Percentiles rank a stretch among this genome's conserved stretches.
phyloP scores from a whole-genome alignment of 2,329 filamentous ascomycete genomes.

The Knufia petricola region DNA sequence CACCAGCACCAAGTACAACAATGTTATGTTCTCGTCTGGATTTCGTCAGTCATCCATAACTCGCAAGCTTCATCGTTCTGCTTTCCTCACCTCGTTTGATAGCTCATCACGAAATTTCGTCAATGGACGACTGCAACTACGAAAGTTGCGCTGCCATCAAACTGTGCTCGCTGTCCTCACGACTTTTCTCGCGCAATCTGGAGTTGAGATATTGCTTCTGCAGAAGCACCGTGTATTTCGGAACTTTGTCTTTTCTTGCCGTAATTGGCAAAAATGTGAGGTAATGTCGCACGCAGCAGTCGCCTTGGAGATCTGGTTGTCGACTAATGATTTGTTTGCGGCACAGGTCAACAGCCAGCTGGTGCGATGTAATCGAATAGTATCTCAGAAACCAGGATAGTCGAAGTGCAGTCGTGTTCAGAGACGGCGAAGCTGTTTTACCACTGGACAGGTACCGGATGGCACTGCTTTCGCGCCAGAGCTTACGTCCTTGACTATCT shows the following conservation, averaged over 20 bases:
- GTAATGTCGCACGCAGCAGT: not conserved
- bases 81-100: slow-evolving; percentile 20
- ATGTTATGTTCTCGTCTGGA: slow-evolving; percentile 68
- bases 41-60: not conserved
- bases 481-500: not conserved
- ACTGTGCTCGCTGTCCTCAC: not conserved
- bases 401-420: not conserved
- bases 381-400: not conserved
- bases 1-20: slow-evolving; percentile 56
- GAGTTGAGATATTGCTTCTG: too few relatives aligned
- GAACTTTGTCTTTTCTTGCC: not conserved
- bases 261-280: not conserved
- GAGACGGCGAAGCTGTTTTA: not conserved
- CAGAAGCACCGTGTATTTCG: not conserved
- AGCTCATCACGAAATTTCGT: slow-evolving; percentile 16
- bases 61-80: not conserved
- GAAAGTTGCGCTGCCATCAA: slow-evolving; percentile 7
- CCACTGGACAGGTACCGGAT: too few relatives aligned
- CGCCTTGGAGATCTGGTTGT: not conserved
- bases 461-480: not conserved
- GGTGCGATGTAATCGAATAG: not conserved
- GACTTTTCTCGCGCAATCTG: not conserved
- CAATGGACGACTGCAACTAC: slow-evolving; percentile 5
- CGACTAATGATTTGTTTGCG: not conserved
- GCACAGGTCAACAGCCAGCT: not conserved